Percentiles rank a stretch among this genome's conserved stretches.
Conservation (phyloP, 768 basidiomycete genomes). For the Leccinellum luteum region DNA sequence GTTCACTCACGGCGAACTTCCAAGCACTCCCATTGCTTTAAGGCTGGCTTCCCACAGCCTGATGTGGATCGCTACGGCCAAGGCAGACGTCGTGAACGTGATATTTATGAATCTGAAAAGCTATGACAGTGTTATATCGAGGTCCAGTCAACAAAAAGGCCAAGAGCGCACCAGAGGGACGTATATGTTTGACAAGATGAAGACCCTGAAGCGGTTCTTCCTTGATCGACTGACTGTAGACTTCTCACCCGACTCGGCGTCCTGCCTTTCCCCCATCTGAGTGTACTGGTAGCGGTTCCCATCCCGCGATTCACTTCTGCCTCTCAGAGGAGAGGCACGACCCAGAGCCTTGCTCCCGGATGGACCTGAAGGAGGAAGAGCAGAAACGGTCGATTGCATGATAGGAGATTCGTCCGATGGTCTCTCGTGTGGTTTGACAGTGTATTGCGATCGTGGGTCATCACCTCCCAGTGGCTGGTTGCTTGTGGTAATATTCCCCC, state of each 20-base stretch:
- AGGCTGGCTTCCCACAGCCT: constrained; percentile 52
- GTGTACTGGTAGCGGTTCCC: constrained; percentile 15
- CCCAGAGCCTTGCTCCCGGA: constrained; percentile 58
- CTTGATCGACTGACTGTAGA: constrained; percentile 29
- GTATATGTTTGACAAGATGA: constrained; percentile 71
- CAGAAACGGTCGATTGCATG: constrained; percentile 25
- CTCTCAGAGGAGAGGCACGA: constrained; percentile 63
- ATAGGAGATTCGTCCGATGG: constrained; percentile 20
- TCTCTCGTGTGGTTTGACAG: constrained; percentile 13
- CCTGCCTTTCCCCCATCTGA: constrained; percentile 18
- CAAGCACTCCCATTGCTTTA: constrained; percentile 65
- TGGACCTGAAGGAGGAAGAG: constrained; percentile 44
- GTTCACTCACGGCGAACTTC: constrained; percentile 73
- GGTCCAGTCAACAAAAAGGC: neutral
- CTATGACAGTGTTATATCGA: constrained; percentile 37
- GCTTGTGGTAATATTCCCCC: neutral
- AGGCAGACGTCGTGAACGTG: constrained; percentile 72
- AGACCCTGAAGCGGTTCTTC: constrained; percentile 55
- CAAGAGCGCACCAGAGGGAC: constrained; percentile 65
- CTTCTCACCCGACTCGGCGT: constrained; percentile 31
- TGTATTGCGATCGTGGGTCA: constrained; percentile 17
- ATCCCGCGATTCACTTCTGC: constrained; percentile 9
- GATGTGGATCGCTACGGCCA: constrained; percentile 77
- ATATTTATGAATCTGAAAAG: constrained; percentile 85
- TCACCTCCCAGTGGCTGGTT: constrained; percentile 7